phyloP scores from a whole-genome alignment of 148 eudicot genomes.

The Spergularia marina region DNA sequence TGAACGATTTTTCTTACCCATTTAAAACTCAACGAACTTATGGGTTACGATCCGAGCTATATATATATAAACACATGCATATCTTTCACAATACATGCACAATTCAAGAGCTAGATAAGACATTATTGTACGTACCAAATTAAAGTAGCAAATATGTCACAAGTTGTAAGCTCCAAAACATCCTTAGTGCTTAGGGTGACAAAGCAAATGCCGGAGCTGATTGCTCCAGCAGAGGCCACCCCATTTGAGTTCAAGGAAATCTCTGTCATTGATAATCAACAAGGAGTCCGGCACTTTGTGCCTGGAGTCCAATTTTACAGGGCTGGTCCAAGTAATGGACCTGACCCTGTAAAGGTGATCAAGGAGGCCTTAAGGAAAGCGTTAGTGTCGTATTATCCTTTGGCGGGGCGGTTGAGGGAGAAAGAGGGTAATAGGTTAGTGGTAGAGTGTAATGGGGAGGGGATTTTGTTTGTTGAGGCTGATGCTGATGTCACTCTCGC shows the following conservation, averaged over 20 bases:
- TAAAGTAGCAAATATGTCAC: too few species aligned
- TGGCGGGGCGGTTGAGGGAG: constrained; percentile 40
- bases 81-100: too few species aligned
- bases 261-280: constrained; percentile 41
- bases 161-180: background rate
- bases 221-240: constrained; percentile 28
- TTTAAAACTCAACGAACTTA: too few species aligned
- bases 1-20: too few species aligned
- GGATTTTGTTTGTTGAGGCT: constrained; percentile 21
- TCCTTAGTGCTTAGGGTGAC: constrained; percentile 29
- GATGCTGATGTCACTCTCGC: constrained; percentile 23
- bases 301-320: constrained; percentile 38
- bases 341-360: constrained; percentile 31
- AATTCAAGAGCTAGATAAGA: too few species aligned
- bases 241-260: constrained; percentile 33
- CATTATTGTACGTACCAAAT: too few species aligned
- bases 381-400: constrained; percentile 35
- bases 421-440: constrained; percentile 24
- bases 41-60: too few species aligned
- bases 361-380: constrained; percentile 38
- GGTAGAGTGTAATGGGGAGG: constrained; percentile 34
- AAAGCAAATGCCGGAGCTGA: constrained; percentile 25
- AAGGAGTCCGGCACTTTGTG: constrained; percentile 29
- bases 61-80: too few species aligned
- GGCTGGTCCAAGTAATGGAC: background rate